Evolutionary conservation across 2,329 filamentous ascomycete species (phyloP).

Genomic region (Xylariaceae sp.): DNA sequence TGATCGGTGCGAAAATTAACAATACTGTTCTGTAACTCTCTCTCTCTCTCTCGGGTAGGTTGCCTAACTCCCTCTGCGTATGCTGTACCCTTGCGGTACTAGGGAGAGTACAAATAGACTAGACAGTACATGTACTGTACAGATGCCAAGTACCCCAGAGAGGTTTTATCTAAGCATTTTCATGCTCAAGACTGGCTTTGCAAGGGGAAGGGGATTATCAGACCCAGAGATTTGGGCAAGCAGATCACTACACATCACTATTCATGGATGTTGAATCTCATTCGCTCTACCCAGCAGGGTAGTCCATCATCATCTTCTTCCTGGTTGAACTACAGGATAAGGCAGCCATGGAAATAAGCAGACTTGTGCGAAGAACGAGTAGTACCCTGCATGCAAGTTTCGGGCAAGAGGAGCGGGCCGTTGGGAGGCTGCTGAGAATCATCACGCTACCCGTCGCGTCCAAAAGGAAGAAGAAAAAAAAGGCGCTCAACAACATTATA

Average conservation of each 20-base stretch:
- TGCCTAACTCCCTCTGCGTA: conserved; percentile 5
- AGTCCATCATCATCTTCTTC: neutral
- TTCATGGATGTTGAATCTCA: neutral
- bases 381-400: neutral
- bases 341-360: neutral
- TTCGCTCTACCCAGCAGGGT: neutral
- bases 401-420: neutral
- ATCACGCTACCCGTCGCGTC: neutral
- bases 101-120: neutral
- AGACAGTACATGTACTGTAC: conserved; percentile 11
- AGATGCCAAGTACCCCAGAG: conserved; percentile 13
- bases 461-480: neutral
- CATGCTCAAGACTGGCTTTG: too few relatives aligned
- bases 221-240: conserved; percentile 17
- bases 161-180: too few relatives aligned
- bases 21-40: too few relatives aligned
- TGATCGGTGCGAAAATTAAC: too few relatives aligned
- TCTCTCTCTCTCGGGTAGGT: too few relatives aligned
- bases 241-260: conserved; percentile 7
- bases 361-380: neutral
- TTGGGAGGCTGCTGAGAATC: neutral
- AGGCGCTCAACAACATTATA: neutral
- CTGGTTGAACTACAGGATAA: neutral
- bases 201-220: neutral
- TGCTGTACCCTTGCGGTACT: neutral